Base-by-base conservation (phyloP, 164 flowering plant species). In the Echeveria elegans region DNA sequence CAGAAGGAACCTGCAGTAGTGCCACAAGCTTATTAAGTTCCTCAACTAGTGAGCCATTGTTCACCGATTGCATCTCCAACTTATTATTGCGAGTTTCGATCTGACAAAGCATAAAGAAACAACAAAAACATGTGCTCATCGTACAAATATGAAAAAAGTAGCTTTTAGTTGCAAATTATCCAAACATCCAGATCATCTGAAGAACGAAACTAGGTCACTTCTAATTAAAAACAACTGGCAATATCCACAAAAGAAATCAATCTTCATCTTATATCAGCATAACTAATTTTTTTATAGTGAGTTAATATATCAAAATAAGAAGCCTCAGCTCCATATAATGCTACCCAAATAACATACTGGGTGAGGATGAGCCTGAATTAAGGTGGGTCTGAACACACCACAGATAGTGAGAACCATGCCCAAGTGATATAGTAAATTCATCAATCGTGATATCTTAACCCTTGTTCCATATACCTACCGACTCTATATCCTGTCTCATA, bases 401-500 rank as follows among this genome's bases (percentile, higher is more conserved):
- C 6, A 16, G 28, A 26, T 14, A 11, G 4, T 29, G 61, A 12
- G 18, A 26, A 56, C 16, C 16, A 26, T 14, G 12, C 2, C 14
- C 19, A 28, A 56, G 29, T 23, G 10, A 21, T 29, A 11, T 26
- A 29, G 30, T 56, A 28, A 26, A 56, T 26, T 28, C 19, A 2
- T 56, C 32, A 26, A 19, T 10, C 61, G n/a, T 29, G 31, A 19
- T 56, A 14, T 26, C 0, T 28, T 26, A 56, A 43, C 12, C 15
- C 16, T 5, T 28, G 61, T 26, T 14, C 59, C 19, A 19, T 56
- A 56, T 11, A 56, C 61, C 47, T 83, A 95, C 99, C 84, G 97
- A 95, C 71, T 87, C 97, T 77, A 95, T 95, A 74, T 95, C 99
- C 77, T 95, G 96, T 79, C 99, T 85, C 99, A 95, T 95, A 78